phyloP scores from a whole-genome alignment of 2,329 filamentous ascomycete genomes.

The Laburnicola sp. region DNA sequence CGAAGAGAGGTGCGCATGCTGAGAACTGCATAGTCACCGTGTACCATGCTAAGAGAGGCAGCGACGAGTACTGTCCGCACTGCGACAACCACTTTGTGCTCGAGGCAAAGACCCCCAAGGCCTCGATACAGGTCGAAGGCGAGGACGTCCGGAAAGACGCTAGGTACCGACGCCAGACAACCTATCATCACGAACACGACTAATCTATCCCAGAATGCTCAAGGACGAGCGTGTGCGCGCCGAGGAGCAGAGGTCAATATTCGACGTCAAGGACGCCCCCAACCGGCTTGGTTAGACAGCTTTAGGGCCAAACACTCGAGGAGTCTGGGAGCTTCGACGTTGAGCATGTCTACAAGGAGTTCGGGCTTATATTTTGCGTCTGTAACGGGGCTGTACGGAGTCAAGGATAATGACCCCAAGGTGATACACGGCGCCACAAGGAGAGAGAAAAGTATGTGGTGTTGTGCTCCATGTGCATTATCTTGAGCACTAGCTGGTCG shows the following conservation, averaged over 20 bases:
- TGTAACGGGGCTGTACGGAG: no score
- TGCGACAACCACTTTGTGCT: constrained; percentile 99
- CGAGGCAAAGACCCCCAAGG: constrained; percentile 81
- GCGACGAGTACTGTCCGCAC: constrained; percentile 97
- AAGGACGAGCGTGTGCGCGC: constrained; percentile 79
- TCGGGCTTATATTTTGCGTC: no score
- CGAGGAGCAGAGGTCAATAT: constrained; percentile 66
- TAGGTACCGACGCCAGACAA: constrained; percentile 49
- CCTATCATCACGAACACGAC: neutral
- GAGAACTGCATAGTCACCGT: constrained; percentile 13
- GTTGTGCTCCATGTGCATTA: constrained; percentile 31
- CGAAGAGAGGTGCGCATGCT: constrained; percentile 67
- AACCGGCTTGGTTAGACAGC: constrained; percentile 70
- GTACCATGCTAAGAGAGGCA: constrained; percentile 30
- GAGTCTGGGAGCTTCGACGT: no score
- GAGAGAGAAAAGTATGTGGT: constrained; percentile 1
- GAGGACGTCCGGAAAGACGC: constrained; percentile 85
- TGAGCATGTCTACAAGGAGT: no score
- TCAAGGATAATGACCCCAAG: no score
- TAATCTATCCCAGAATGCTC: constrained; percentile 66
- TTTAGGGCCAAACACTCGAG: no score
- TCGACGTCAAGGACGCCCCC: constrained; percentile 74
- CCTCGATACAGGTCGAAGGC: constrained; percentile 82
- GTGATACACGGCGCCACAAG: neutral
- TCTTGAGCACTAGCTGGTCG: constrained; percentile 28